Conservation (phyloP, 805 yeast species). For the Zygotorulaspora sp. region DNA sequence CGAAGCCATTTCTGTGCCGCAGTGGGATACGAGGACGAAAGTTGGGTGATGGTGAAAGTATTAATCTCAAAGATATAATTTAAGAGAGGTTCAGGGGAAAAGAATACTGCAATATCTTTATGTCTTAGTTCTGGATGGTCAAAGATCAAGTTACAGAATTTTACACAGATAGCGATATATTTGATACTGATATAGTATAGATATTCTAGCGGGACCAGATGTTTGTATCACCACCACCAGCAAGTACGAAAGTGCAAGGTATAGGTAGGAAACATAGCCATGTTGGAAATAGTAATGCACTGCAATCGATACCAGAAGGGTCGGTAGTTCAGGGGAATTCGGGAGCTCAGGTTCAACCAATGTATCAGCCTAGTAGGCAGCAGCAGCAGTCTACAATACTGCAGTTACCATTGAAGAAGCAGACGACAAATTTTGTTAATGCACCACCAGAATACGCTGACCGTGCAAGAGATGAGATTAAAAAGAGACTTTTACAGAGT, state of each 20-base stretch:
- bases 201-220: slow-evolving; percentile 8
- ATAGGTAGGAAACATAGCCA: slow-evolving; percentile 14
- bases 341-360: slow-evolving; percentile 3
- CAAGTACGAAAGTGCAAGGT: slow-evolving; percentile 25
- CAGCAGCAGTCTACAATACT: slow-evolving; percentile 5
- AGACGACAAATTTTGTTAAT: slow-evolving; percentile 27
- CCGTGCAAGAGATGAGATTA: slow-evolving; percentile 36
- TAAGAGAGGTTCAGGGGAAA: too few species aligned
- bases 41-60: slow-evolving; percentile 1
- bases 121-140: too few species aligned
- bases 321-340: slow-evolving; percentile 1
- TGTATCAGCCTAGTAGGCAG: slow-evolving; percentile 5
- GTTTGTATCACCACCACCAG: slow-evolving; percentile 36
- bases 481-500: slow-evolving; percentile 25
- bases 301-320: slow-evolving; percentile 12
- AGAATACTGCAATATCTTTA: too few species aligned
- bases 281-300: slow-evolving; percentile 3
- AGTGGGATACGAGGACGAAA: neutral
- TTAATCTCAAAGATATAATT: too few species aligned
- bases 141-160: too few species aligned
- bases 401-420: slow-evolving; percentile 9
- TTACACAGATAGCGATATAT: too few species aligned
- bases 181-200: neutral
- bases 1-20: slow-evolving; percentile 1
- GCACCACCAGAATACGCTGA: slow-evolving; percentile 36